Conservation (phyloP, 148 eudicot genomes). For the Simmondsia chinensis region DNA sequence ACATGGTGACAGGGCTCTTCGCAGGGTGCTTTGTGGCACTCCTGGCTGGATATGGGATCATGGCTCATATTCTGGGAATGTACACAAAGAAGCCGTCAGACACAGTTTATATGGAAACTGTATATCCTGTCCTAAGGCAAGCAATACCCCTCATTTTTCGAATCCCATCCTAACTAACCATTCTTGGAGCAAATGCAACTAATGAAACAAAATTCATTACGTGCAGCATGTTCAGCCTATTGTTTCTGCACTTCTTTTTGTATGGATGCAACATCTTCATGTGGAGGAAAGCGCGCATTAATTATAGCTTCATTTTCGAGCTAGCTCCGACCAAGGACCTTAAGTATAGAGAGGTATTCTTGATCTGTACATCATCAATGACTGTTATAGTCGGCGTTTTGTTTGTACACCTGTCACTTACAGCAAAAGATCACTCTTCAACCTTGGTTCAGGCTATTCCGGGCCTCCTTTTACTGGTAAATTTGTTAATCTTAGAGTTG, state of each 20-base stretch:
- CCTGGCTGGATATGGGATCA: constrained; percentile 70
- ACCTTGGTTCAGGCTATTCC: constrained; percentile 69
- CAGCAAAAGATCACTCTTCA: constrained; percentile 60
- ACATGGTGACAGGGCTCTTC: constrained; percentile 82
- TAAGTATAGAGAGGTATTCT: constrained; percentile 85
- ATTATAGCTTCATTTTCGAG: constrained; percentile 88
- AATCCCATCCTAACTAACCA: neutral
- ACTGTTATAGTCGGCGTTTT: constrained; percentile 66
- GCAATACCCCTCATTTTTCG: constrained; percentile 11
- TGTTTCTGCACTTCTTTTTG: constrained; percentile 81
- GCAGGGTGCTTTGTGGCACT: constrained; percentile 85
- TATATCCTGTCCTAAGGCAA: constrained; percentile 91
- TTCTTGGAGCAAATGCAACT: neutral
- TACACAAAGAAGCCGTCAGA: constrained; percentile 43
- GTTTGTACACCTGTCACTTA: constrained; percentile 61
- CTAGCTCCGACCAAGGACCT: constrained; percentile 64
- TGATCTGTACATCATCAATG: constrained; percentile 83
- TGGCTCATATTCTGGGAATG: constrained; percentile 82
- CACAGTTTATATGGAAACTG: constrained; percentile 92
- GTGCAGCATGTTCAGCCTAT: constrained; percentile 84
- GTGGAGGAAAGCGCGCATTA: constrained; percentile 84
- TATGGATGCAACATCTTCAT: constrained; percentile 93
- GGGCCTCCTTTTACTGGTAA: constrained; percentile 77
- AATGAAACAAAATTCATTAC: neutral
- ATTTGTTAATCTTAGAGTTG: neutral